Base-by-base conservation (phyloP, 179 eudicot species). In the Amaranthus tricolor region DNA sequence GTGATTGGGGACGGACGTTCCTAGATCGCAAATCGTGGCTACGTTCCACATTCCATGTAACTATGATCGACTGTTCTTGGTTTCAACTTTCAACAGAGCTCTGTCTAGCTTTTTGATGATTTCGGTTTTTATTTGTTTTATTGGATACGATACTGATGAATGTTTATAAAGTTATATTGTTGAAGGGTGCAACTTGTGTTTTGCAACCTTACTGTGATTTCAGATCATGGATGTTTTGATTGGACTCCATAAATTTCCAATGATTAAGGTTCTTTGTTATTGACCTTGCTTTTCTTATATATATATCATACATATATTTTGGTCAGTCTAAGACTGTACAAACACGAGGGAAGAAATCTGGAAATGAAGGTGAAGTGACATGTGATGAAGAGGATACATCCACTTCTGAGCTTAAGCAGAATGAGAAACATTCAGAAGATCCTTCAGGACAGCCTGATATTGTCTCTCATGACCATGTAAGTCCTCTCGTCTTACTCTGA, bases 311-410 rank as follows among this genome's bases (percentile, higher is more conserved):
- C 40, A 31, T 31, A 31, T 31, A 31, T 31, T 1, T 31, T 47
- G 74, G n/a, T 72, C 79, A 94, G 98, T 78, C 83, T 71, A 94
- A 90, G 79, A 17, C 88, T 76, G 75, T 83, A 62, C 97, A 82
- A 70, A 40, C 82, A 68, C 88, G 93, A 60, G 88, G 76, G 21
- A 90, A 87, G 86, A 94, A 83, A 83, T 81, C 74, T 74, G 96
- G 89, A 61, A 83, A 82, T 71, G 98, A 88, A 71, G 88, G 86
- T 58, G 93, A 94, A 59, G 73, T 69, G 16, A 74, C 76, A 71
- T 20, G 72, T 66, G 91, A 88, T 76, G 40, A 31, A 4, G 92
- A 89, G 69, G 92, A 85, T 59, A 78, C 86, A 76, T 86, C 87
- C 58, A 81, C 85, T 51, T 80, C 88, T 58, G 93, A 89, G 79